phyloP scores from a whole-genome alignment of 2,329 filamentous ascomycete species.

The Xylariaceae sp. region DNA sequence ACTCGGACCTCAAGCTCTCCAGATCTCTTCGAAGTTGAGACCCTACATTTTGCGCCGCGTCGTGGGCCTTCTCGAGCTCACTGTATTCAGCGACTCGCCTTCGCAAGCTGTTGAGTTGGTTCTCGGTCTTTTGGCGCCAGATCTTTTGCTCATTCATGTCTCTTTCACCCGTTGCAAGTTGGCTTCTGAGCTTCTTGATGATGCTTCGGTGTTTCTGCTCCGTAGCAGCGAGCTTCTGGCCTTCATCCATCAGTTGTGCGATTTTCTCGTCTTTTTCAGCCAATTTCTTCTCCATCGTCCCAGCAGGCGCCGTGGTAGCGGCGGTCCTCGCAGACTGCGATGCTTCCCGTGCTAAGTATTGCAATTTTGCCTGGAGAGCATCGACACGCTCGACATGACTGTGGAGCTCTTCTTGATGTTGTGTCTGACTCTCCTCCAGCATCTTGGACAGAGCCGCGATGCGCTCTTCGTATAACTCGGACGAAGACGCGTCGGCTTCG shows the following conservation, averaged over 20 bases:
- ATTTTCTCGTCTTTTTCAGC: constrained; percentile 89
- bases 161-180: constrained; percentile 59
- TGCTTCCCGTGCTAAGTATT: constrained; percentile 76
- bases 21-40: constrained; percentile 32
- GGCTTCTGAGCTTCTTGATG: constrained; percentile 71
- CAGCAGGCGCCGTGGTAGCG: constrained; percentile 52
- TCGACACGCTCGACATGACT: constrained; percentile 84
- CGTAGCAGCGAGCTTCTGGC: constrained; percentile 75
- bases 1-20: constrained; percentile 54
- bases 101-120: constrained; percentile 40
- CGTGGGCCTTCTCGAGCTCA: constrained; percentile 48
- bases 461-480: constrained; percentile 32
- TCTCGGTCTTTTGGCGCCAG: constrained; percentile 50
- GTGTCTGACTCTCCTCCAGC: constrained; percentile 33
- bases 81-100: constrained; percentile 42
- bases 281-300: constrained; percentile 67
- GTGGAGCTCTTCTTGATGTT: constrained; percentile 75
- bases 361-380: constrained; percentile 81
- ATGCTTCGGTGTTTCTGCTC: constrained; percentile 78
- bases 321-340: constrained; percentile 66
- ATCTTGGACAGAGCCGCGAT: constrained; percentile 30
- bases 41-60: constrained; percentile 27
- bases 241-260: constrained; percentile 83
- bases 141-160: constrained; percentile 51
- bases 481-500: constrained; percentile 8